Evolutionary conservation across 495 filamentous ascomycete genomes (phyloP), one percentile per base, ranked within the genome.

Genomic region (Neohortaea acidophila): DNA sequence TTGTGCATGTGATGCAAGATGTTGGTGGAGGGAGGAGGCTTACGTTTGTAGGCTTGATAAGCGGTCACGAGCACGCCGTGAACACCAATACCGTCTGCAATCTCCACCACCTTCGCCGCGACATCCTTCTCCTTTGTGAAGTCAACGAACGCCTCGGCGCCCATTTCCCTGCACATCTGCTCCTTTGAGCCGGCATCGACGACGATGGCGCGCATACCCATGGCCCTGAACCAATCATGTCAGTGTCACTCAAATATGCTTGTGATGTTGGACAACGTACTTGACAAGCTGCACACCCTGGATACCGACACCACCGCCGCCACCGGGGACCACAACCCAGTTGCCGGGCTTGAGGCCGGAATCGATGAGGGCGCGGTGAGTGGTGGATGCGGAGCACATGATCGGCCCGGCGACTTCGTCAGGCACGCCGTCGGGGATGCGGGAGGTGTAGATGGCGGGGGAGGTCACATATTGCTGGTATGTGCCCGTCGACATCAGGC

Each of bases 21-120:
- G n/a, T n/a, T n/a, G n/a, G n/a, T n/a, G n/a, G n/a, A n/a, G n/a
- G 14, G 25, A 21, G 25, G 4, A 8, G 26, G 22, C 1, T 59
- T 54, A 36, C 53, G 54, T 29, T 59, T 60, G 41, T 68, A 69
- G 4, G 64, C 62, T 11, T 61, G 59, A 0, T 61, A 60, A 2
- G 67, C 67, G 1, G 64, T 69, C 20, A 69, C 63, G 22, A 70
- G 60, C 0, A 70, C 64, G 0, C 66, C 65, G 41, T 72, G 66
- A 1, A 57, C 66, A 0, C 64, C 68, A 9, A 66, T 38, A 0
- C 64, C 63, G 44, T 64, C 65, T 0, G 60, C 56, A 21, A 62
- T 50, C 30, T 62, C 45, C 38, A 63, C 56, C 1, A 67, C 59
- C 9, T 56, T 59, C 2, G 51, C 54, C 0, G 54, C 51, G 6